Base-by-base conservation (phyloP, 495 filamentous ascomycete genomes). In the Podospora pseudopauciseta region DNA sequence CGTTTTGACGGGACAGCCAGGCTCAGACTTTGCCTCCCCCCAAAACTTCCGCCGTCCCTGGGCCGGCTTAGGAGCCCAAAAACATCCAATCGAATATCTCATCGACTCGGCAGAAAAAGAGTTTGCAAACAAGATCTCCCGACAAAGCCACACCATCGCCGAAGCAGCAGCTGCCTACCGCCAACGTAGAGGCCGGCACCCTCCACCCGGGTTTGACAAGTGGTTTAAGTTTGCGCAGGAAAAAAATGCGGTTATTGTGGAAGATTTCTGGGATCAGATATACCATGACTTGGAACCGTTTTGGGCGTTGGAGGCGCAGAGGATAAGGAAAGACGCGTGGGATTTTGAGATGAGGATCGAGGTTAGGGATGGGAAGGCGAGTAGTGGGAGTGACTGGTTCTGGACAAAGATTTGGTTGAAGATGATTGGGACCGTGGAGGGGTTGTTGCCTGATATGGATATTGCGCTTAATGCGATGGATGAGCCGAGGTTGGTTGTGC, bases 241-340 rank as follows among this genome's bases (percentile, higher is more conserved):
- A 61, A 79, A 83, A 13, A 79, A 86, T 13, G 86, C 85, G 19
- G 74, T 89, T 57, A 84, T 90, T 19, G 83, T 92, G 49, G 90
- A 92, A 68, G 89, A 91, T 68, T 87, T 87, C 67, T 91, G 88
- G 72, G 87, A 91, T 70, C 90, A 90, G 71, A 87, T 92, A 55
- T 85, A 87, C 70, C 87, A 88, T 65, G 90, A 92, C 73, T 74
- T 91, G 27, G 84, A 86, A 55, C 90, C 90, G 0, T 91, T 91
- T 72, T 92, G 90, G 88, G 88, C 83, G 1, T 68, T 90, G 19
- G 75, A 84, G 2, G 84, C 90, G 0, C 73, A 77, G 2, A 74
- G 76, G 9, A 86, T 92, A 39, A 86, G 90, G 13, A 79, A 84
- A 49, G 78, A 86, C 18, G 76, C 84, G 0, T 77, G 73, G 66